Evolutionary conservation across 352 stramenopile species (phyloP), one percentile per base, ranked within the genome.

Genomic region (Pythium vanterpoolii): DNA sequence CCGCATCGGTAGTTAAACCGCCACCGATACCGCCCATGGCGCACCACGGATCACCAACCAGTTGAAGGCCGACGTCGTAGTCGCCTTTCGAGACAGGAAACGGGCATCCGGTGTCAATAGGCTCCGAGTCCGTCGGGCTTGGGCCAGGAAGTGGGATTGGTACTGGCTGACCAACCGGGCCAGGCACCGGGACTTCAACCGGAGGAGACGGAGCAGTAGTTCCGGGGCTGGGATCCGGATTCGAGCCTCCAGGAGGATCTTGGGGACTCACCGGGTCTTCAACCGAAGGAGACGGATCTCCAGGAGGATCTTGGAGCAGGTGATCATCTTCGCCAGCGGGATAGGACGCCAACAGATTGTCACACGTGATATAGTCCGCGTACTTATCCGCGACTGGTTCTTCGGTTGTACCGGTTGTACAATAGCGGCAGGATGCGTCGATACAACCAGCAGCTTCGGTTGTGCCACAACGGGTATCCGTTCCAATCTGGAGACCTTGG

Each of bases 21-120:
- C 31, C 31, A 36, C 31, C 46, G 18, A 56, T 30, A 16, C 66
- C 56, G 27, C 56, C 61, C 30, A 34, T 23, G 0, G 47, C 43
- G 46, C 61, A 73, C 24, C 30, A 40, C 5, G 43, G 28, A 43
- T 83, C 71, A 6, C 56, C 73, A 16, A 76, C 55, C 1, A 54
- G 31, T 5, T 60, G 40, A 26, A 67, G 34, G 23, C 47, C 55
- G 16, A 18, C 55, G 24, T 33, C 28, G n/a, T 24, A 30, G 34
- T 62, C 71, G 7, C 65, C 68, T 13, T 14, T 23, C 13, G 45
- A 52, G 16, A 34, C 45, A 4, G 27, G 5, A 18, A 6, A 18
- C 31, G 26, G 11, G 45, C 26, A 24, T 24, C 24, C 45, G 39
- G 26, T 26, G 13, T 42, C 26, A 23, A 26, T 13, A 19, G 18